Evolutionary conservation across 1,284 basidiomycete species (phyloP).

Genomic region (Cutaneotrichosporon dermatis): DNA sequence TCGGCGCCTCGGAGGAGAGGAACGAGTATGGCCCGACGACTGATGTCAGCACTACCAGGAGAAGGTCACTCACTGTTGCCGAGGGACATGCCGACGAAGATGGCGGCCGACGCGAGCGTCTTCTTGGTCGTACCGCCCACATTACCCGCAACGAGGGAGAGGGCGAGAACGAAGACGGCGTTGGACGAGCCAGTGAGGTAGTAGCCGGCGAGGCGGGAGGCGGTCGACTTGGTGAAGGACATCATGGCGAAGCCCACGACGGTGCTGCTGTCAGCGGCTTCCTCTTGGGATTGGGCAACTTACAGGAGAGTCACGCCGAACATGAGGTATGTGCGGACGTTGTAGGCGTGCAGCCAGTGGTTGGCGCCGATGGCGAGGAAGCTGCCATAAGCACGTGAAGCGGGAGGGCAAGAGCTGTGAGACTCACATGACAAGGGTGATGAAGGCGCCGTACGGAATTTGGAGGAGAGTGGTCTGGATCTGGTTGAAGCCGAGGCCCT

Average conservation of each 20-base stretch:
- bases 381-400: not conserved
- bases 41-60: too few relatives aligned
- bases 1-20: conserved; percentile 43
- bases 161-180: conserved; percentile 49
- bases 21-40: conserved; percentile 49
- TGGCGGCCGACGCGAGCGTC: conserved; percentile 28
- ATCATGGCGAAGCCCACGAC: conserved; percentile 37
- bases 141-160: conserved; percentile 51
- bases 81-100: conserved; percentile 32
- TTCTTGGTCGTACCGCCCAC: conserved; percentile 52
- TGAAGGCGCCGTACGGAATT: conserved; percentile 41
- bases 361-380: conserved; percentile 27
- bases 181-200: conserved; percentile 50
- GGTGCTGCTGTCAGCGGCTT: conserved; percentile 7
- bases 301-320: conserved; percentile 19
- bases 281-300: too few relatives aligned
- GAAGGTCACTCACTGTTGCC: conserved; percentile 38
- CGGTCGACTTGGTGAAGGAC: conserved; percentile 25
- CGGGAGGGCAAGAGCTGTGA: too few relatives aligned
- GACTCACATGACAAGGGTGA: conserved; percentile 24
- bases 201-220: conserved; percentile 17
- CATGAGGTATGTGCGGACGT: conserved; percentile 24
- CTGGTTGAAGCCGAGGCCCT: conserved; percentile 22
- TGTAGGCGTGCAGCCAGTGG: conserved; percentile 27
- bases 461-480: conserved; percentile 20